These are phyloP conservation scores for Camellia oleifera DNA, from an alignment of 179 eudicot species.

Conservation along the genomic window DNA sequence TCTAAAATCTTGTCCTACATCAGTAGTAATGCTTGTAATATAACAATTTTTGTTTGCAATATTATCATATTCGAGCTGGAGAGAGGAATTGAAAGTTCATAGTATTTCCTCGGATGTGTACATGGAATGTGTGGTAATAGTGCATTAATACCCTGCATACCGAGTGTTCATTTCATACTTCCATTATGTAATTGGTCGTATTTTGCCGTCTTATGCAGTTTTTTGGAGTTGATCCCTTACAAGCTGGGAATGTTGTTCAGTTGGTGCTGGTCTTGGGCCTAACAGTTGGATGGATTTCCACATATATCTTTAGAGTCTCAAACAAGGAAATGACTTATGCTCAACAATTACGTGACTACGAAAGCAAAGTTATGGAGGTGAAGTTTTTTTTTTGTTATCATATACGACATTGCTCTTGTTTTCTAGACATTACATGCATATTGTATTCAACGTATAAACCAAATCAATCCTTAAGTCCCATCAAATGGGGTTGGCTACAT, in stretches of 20 bases:
- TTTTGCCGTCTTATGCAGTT: constrained; percentile 40
- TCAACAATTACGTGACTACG: constrained; percentile 90
- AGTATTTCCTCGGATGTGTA: background rate
- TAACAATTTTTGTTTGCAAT: background rate
- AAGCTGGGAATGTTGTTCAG: constrained; percentile 96
- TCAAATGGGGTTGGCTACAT: too few relatives aligned
- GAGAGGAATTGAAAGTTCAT: background rate
- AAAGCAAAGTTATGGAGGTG: constrained; percentile 94
- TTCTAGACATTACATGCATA: background rate
- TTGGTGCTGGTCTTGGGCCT: constrained; percentile 84
- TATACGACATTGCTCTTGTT: background rate
- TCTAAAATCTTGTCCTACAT: too few relatives aligned
- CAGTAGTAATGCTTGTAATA: background rate
- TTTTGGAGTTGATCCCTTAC: constrained; percentile 88
- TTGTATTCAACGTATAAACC: background rate
- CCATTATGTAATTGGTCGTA: constrained; percentile 4
- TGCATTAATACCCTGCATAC: background rate
- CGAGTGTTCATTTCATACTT: too few relatives aligned
- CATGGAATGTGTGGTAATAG: background rate
- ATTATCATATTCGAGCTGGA: background rate
- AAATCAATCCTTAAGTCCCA: too few relatives aligned
- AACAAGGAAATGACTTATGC: constrained; percentile 98
- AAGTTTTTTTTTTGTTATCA: background rate
- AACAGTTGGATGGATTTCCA: constrained; percentile 90
- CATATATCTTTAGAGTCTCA: constrained; percentile 90